Evolutionary conservation across 495 filamentous ascomycete species (phyloP), one percentile per base, ranked within the genome.

Genomic region (Pyrenula aspistea): DNA sequence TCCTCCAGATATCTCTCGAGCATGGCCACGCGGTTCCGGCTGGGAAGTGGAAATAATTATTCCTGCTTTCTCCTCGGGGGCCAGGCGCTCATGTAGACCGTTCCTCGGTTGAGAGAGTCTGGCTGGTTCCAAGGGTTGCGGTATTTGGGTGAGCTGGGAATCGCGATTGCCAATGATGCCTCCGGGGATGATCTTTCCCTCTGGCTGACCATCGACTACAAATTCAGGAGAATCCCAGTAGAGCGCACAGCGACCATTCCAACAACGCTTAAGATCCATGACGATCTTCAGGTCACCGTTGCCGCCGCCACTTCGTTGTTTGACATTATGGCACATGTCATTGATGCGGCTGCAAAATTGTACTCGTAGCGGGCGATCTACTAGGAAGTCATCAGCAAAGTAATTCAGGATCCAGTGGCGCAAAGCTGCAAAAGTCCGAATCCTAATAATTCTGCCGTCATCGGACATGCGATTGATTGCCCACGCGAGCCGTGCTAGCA

Each of bases 321-420:
- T 77, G 24, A 88, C 71, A 24, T 87, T 79, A 53, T 78, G 67
- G 25, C 85, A 83, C 56, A 97, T 77, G 22, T 78, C 74, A 68
- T 97, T 97, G 53, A 97, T 78, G 20, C 86, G 77, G 25, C 82
- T 76, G 64, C 91, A 95, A 68, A 97, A 96, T 36, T 82, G 80
- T 53, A 80, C 75, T 22, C 94, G 84, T 8, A 99, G 73, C 53
- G 83, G 73, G 60, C 88, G 83, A 63, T 91, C 83, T n/a, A 86
- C 77, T 20, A 94, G 83, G 67, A 96, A 99, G 67, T 99, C 93
- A 68, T 97, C 94, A 22, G 87, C 78, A 63, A 96, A 97, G 65
- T 97, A 99, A 64, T 99, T 99, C 60, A 99, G 71, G 57, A 99
- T 91, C 93, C 93, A 99, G 67, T 99, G 93, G 59, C 93, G 85